These are phyloP conservation scores for Penicillium sp. DNA, from an alignment of 2,329 filamentous ascomycete species.

Conservation along the genomic window DNA sequence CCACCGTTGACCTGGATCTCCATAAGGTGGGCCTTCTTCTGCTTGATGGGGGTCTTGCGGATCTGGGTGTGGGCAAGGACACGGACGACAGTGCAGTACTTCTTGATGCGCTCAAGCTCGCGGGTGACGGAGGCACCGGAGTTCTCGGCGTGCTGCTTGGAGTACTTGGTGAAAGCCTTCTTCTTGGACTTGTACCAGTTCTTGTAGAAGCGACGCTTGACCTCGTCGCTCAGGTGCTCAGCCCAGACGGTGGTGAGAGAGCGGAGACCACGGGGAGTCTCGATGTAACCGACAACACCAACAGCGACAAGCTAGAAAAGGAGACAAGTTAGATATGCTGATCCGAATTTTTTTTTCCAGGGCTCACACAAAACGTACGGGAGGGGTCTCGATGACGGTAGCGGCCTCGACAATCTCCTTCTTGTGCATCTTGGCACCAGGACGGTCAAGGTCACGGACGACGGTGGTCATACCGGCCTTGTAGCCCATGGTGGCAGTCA, in stretches of 20 bases:
- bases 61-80: conserved; percentile 99
- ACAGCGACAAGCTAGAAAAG: conserved; percentile 89
- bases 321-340: neutral
- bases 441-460: conserved; percentile 98
- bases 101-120: conserved; percentile 99
- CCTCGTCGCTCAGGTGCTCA: conserved; percentile 96
- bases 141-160: conserved; percentile 99
- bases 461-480: conserved; percentile 99
- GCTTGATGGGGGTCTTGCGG: conserved; percentile 98
- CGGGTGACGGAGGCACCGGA: conserved; percentile 86
- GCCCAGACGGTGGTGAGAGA: conserved; percentile 99
- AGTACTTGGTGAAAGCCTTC: conserved; percentile 99
- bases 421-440: conserved; percentile 99
- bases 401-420: conserved; percentile 92
- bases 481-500: conserved; percentile 98
- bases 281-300: conserved; percentile 99
- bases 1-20: conserved; percentile 99
- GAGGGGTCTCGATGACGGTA: conserved; percentile 87
- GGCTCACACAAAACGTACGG: conserved; percentile 65
- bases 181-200: conserved; percentile 99
- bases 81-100: conserved; percentile 99
- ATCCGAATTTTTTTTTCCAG: neutral
- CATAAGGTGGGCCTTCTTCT: conserved; percentile 99
- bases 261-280: conserved; percentile 98
- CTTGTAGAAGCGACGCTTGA: conserved; percentile 99